phyloP scores from a whole-genome alignment of 768 basidiomycete genomes.

The Auricularia auricula-judae region DNA sequence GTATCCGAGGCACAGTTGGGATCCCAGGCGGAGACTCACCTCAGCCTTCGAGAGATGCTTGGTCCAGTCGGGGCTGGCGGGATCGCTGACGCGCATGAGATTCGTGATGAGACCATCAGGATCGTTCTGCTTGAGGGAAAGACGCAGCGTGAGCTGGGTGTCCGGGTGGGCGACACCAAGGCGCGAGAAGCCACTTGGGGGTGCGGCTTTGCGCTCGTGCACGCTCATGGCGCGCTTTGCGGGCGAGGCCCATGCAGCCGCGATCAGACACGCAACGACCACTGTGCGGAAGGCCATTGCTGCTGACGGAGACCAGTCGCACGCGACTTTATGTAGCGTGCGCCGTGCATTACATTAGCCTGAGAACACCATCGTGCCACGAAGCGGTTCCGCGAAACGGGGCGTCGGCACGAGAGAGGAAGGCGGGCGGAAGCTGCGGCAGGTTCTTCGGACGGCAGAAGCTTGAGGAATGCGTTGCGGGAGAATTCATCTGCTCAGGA shows the following conservation, averaged over 20 bases:
- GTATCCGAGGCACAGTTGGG: neutral
- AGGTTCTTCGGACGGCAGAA: neutral
- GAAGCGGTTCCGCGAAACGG: neutral
- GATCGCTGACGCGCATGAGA: conserved; percentile 2
- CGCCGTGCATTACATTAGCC: neutral
- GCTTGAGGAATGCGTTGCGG: neutral
- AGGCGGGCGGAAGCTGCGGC: neutral
- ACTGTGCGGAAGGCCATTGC: neutral
- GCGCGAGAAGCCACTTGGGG: neutral
- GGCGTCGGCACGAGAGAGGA: neutral
- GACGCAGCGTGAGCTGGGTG: neutral
- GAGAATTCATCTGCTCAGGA: too few relatives aligned
- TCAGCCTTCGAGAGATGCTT: conserved; percentile 1
- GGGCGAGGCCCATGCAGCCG: neutral
- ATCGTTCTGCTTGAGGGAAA: conserved; percentile 1
- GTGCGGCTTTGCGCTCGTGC: neutral
- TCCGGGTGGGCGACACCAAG: conserved; percentile 1
- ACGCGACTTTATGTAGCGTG: neutral
- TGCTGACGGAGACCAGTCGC: neutral
- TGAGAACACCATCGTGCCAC: neutral
- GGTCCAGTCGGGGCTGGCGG: neutral
- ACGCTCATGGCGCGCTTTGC: neutral
- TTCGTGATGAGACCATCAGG: neutral
- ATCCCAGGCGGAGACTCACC: neutral
- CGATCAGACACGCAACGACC: neutral